phyloP scores from a whole-genome alignment of 371 early-diverging fungal species.

The Phascolomyces articulosus region DNA sequence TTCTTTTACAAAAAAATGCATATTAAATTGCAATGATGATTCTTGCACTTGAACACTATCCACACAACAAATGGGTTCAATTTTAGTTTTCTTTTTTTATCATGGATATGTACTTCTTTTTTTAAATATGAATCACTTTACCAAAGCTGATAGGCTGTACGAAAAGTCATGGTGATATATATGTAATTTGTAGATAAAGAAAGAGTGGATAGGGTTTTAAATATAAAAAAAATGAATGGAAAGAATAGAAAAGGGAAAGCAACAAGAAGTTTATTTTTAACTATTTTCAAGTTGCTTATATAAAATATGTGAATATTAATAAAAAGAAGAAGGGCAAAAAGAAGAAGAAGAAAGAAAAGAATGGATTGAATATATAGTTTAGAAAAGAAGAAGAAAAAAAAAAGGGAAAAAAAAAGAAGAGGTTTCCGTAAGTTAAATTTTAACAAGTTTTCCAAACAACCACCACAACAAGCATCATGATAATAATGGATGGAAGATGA shows the following conservation, averaged over 20 bases:
- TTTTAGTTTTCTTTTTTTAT: not conserved
- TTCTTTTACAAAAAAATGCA: constrained; percentile 23
- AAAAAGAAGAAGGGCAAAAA: not conserved
- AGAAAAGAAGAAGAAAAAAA: not conserved
- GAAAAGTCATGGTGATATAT: not conserved
- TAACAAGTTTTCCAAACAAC: not conserved
- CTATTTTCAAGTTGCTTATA: too few species aligned
- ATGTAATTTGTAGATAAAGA: not conserved
- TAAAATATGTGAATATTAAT: too few species aligned
- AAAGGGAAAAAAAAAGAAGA: not conserved
- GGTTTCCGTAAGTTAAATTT: not conserved
- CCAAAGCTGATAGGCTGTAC: constrained; percentile 23
- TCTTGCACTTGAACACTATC: constrained; percentile 28
- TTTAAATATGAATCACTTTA: constrained; percentile 1
- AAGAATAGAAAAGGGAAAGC: not conserved
- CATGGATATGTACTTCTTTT: too few species aligned
- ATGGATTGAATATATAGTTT: not conserved
- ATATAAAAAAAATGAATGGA: not conserved
- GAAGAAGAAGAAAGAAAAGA: not conserved
- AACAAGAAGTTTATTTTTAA: too few species aligned
- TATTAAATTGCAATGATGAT: constrained; percentile 13
- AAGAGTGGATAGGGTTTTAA: not conserved
- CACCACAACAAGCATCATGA: too few species aligned
- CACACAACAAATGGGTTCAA: too few species aligned
- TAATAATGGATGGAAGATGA: constrained; percentile 3